Evolutionary conservation across 176 grass and related monocot species (phyloP).

Genomic region (Ananas comosus): DNA sequence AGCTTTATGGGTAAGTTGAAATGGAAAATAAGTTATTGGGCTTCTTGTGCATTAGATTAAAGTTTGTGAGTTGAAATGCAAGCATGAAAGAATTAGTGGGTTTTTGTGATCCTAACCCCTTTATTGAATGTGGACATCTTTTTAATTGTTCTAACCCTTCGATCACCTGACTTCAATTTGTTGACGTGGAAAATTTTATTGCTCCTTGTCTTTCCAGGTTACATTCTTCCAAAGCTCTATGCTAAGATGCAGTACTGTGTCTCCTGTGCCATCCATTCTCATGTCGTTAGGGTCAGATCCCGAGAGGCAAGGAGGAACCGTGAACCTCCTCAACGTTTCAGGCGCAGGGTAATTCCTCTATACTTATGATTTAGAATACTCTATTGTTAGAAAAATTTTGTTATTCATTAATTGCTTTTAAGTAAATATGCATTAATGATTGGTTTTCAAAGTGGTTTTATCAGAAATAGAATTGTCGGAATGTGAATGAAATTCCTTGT

Average conservation of each 20-base stretch:
- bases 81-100: too few relatives aligned
- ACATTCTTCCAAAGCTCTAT: slow-evolving; percentile 53
- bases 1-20: too few relatives aligned
- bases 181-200: background rate
- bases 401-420: background rate
- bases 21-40: too few relatives aligned
- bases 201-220: slow-evolving; percentile 19
- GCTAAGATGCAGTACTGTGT: slow-evolving; percentile 58
- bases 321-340: slow-evolving; percentile 62
- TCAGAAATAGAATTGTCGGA: too few relatives aligned
- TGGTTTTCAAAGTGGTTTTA: background rate
- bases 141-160: background rate
- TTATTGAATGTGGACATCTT: too few relatives aligned
- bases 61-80: too few relatives aligned
- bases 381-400: background rate
- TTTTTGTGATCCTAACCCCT: too few relatives aligned
- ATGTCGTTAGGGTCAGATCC: slow-evolving; percentile 49
- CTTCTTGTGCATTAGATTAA: too few relatives aligned
- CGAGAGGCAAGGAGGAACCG: slow-evolving; percentile 54
- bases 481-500: too few relatives aligned
- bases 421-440: background rate
- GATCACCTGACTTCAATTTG: background rate
- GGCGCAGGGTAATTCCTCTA: slow-evolving; percentile 22
- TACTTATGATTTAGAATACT: background rate
- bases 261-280: slow-evolving; percentile 54